Percentiles rank a stretch among this genome's conserved stretches.
Conservation (phyloP, 208 protist species). For the Kentomonas sorsogonicus region DNA sequence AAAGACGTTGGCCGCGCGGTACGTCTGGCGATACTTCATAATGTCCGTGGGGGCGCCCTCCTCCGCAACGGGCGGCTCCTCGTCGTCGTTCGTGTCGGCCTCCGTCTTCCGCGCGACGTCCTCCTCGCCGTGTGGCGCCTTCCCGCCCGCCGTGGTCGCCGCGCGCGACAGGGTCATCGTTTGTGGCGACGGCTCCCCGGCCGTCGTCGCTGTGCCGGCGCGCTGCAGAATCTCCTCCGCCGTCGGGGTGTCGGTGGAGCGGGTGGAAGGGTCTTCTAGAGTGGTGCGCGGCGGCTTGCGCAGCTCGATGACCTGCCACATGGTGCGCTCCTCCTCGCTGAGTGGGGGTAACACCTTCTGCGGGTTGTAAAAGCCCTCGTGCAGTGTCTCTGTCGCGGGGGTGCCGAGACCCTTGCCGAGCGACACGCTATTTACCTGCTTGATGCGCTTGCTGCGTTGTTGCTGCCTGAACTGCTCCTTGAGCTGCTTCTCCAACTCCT, state of each 20-base stretch:
- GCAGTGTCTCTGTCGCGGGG: slow-evolving; percentile 41
- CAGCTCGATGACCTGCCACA: slow-evolving; percentile 33
- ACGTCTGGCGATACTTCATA: slow-evolving; percentile 26
- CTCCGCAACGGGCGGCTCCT: not conserved
- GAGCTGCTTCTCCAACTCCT: slow-evolving; percentile 43
- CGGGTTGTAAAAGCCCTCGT: slow-evolving; percentile 51
- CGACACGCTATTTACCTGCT: slow-evolving; percentile 52
- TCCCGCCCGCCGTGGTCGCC: no score
- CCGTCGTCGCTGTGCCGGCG: no score
- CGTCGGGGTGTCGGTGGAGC: slow-evolving; percentile 13
- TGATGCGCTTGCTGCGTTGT: slow-evolving; percentile 29
- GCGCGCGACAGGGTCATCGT: no score
- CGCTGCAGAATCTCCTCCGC: no score
- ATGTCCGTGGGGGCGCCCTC: slow-evolving; percentile 14
- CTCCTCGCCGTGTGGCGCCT: not conserved
- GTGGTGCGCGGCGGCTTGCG: no score
- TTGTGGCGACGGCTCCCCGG: no score
- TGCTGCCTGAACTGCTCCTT: slow-evolving; percentile 49
- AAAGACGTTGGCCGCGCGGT: slow-evolving; percentile 14
- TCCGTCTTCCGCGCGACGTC: not conserved
- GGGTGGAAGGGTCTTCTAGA: slow-evolving; percentile 7
- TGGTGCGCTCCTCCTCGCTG: slow-evolving; percentile 25
- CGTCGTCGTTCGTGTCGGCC: not conserved
- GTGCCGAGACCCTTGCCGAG: slow-evolving; percentile 71
- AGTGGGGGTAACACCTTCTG: slow-evolving; percentile 42